Evolutionary conservation across 371 early-diverging fungal genomes (phyloP), one percentile per base, ranked within the genome.

Genomic region (Syncephalastrum contaminatum): DNA sequence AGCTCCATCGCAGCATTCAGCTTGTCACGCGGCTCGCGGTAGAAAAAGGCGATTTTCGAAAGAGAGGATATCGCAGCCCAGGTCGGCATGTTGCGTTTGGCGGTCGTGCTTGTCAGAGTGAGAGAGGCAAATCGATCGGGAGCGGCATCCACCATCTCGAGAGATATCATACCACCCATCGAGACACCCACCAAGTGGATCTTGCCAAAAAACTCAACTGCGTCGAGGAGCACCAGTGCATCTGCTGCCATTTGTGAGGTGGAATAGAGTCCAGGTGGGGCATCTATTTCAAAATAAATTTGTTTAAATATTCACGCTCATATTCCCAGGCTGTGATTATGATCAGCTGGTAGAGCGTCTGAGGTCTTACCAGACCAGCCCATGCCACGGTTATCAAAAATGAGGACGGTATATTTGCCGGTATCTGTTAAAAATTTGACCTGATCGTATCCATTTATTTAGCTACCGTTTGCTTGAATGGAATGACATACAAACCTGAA

Each of bases 341-440:
- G 7, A 12, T 30, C 30, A 14, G 39, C 14, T 51, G 24, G 22
- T 24, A 27, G 20, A 53, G 16, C 15, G 14, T 21, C 44, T 16
- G 10, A 16, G 7, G 36, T 10, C 50, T n/a, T 69, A 68, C 76
- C 75, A 52, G 79, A 74, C 42, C 66, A 59, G 7, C 93, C 92
- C 53, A 83, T 80, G 22, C 92, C 93, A 54, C 92, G 70, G 72
- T 91, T 91, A 61, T 93, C 93, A 61, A 89, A 88, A 14, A 90
- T 80, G 53, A 89, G 81, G 3, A 88, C 80, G 14, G 86, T 84
- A 64, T 85, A 92, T 25, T 84, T 79, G 39, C 76, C 79, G 22
- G 71, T 75, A 15, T 52, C 30, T 5, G 83, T 81, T 58, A 91
- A 81, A 56, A 73, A 80, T 44, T 82, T 63, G 0, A 84, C 76